Evolutionary conservation across 2,329 filamentous ascomycete genomes (phyloP).

Genomic region (Fonsecaea monophora): DNA sequence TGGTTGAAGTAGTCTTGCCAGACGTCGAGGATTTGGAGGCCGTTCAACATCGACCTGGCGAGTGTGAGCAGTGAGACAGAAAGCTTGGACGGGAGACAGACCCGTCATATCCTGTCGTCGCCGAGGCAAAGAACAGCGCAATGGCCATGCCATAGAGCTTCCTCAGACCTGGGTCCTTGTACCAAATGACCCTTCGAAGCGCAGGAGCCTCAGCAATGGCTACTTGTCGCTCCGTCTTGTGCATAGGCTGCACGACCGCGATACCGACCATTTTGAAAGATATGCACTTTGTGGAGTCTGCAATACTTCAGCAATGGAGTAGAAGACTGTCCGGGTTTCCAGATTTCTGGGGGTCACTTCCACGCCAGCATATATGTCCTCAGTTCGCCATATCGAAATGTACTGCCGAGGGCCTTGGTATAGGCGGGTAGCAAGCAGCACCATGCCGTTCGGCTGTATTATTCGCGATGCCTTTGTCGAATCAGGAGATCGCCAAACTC

Average conservation of each 20-base stretch:
- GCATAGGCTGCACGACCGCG: constrained; percentile 10
- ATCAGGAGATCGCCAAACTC: background rate
- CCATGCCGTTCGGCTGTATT: background rate
- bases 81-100: constrained; percentile 32
- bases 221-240: constrained; percentile 44
- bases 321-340: background rate
- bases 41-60: constrained; percentile 33
- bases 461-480: background rate
- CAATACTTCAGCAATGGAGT: background rate
- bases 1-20: constrained; percentile 37
- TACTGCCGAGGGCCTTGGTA: constrained; percentile 11
- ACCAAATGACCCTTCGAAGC: constrained; percentile 65
- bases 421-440: background rate
- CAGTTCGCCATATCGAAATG: background rate
- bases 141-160: constrained; percentile 62
- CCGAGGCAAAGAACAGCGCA: constrained; percentile 65
- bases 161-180: constrained; percentile 62
- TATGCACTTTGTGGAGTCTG: background rate
- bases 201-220: constrained; percentile 55
- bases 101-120: constrained; percentile 65
- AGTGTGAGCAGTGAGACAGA: constrained; percentile 50
- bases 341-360: background rate
- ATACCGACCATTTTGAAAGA: constrained; percentile 19
- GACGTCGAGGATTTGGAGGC: constrained; percentile 25
- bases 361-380: constrained; percentile 8